These are phyloP conservation scores for Lichina pygmaea DNA, from an alignment of 495 filamentous ascomycete species.

Conservation along the genomic window DNA sequence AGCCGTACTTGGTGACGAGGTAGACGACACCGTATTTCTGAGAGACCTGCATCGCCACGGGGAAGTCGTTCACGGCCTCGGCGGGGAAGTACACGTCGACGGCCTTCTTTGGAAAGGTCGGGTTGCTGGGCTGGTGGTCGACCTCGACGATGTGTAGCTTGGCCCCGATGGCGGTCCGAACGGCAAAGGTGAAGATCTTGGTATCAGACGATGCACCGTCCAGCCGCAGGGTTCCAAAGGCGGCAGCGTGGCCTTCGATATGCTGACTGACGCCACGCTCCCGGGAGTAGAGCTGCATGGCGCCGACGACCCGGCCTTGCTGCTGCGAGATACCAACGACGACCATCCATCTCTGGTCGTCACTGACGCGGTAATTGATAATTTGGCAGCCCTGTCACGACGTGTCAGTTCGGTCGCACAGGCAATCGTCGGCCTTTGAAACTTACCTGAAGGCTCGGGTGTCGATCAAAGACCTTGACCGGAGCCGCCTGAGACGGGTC, in stretches of 20 bases:
- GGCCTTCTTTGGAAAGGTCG: slow-evolving; percentile 72
- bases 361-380: slow-evolving; percentile 95
- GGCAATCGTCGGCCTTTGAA: background rate
- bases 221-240: slow-evolving; percentile 70
- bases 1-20: slow-evolving; percentile 94
- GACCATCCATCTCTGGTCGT: slow-evolving; percentile 94
- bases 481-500: slow-evolving; percentile 50
- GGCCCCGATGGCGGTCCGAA: slow-evolving; percentile 59
- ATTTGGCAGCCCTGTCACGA: slow-evolving; percentile 61
- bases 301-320: slow-evolving; percentile 76
- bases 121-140: slow-evolving; percentile 72
- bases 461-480: slow-evolving; percentile 77
- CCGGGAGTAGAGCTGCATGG: slow-evolving; percentile 89
- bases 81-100: slow-evolving; percentile 94
- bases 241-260: slow-evolving; percentile 91
- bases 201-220: slow-evolving; percentile 77
- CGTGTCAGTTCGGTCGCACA: background rate
- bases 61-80: slow-evolving; percentile 88
- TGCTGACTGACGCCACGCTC: slow-evolving; percentile 91
- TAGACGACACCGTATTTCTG: slow-evolving; percentile 88
- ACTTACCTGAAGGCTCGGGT: slow-evolving; percentile 62
- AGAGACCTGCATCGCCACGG: slow-evolving; percentile 93
- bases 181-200: slow-evolving; percentile 90
- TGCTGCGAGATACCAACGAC: slow-evolving; percentile 86
- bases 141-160: slow-evolving; percentile 98